Evolutionary conservation across 345 rosid species (phyloP).

Genomic region (Hypericum androsaemum): DNA sequence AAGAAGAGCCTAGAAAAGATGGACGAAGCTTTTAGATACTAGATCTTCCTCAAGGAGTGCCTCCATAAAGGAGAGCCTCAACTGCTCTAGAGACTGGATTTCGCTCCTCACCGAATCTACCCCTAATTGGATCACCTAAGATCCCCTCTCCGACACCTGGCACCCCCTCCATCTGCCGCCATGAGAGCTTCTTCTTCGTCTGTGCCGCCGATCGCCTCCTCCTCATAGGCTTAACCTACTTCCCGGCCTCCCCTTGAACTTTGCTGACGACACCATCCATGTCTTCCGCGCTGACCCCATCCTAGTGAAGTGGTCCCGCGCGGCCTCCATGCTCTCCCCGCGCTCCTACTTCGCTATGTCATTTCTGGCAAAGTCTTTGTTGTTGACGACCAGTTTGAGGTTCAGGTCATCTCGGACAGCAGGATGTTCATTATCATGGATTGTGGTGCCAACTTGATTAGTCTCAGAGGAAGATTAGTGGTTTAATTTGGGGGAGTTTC

Average conservation of each 20-base stretch:
- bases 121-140: constrained; percentile 74
- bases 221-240: constrained; percentile 68
- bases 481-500: too few species aligned
- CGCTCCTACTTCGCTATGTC: constrained; percentile 61
- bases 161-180: constrained; percentile 57
- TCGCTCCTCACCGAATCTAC: constrained; percentile 64
- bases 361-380: constrained; percentile 71
- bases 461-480: too few species aligned
- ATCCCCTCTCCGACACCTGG: constrained; percentile 74
- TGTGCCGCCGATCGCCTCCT: constrained; percentile 49
- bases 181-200: constrained; percentile 60
- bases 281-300: constrained; percentile 68
- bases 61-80: constrained; percentile 40
- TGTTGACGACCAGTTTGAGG: constrained; percentile 78
- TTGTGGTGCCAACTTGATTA: too few species aligned
- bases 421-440: too few species aligned
- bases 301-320: constrained; percentile 46
- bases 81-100: constrained; percentile 69
- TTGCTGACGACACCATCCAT: constrained; percentile 37
- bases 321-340: constrained; percentile 56
- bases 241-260: constrained; percentile 28
- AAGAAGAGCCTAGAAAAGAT: too few species aligned
- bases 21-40: too few species aligned
- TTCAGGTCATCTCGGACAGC: too few species aligned
- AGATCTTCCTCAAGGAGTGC: too few species aligned